Evolutionary conservation across 257 asterid species (phyloP), one percentile per base, ranked within the genome.

Genomic region (Parsonsia alboflavescens): DNA sequence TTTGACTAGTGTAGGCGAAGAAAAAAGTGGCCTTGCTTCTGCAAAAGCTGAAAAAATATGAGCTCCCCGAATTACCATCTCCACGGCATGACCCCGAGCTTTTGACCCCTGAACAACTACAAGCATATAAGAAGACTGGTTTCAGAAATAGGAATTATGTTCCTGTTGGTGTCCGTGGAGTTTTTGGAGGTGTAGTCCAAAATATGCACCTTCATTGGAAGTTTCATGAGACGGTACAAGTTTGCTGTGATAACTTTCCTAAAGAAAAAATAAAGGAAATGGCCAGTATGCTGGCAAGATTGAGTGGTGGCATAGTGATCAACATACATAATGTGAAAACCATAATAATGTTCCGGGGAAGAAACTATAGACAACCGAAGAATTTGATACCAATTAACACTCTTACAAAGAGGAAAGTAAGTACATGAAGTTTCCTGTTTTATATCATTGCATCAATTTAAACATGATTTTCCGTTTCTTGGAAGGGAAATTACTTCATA

Each of bases 151-250:
- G 84, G 77, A 95, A 95, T 73, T 92, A 95, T 72, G 98, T 87
- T 15, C 99, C 98, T 19, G 99, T 95, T 72, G 99, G 99, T 80
- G 97, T 95, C 63, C 96, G 99, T 61, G 98, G 99, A 72, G 99
- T 95, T 77, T 92, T 95, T 79, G 99, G 98, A 64, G 99, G 98
- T 24, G 99, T 95, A 65, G 98, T 95, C 59, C 98, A 92, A 79
- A 95, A 95, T 77, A 95, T 95, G 97, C 99, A 95, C 79, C 90
- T 95, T 72, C 99, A 95, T 73, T 92, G 99, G 98, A 95, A 95
- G 89, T 95, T 95, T 85, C 99, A 95, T 4, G 97, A 95, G 82
- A 95, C 99, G 0, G 97, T 95, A 72, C 98, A 95, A 83, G 98
- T 95, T 76, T 89, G 98, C 69, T 92, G 98, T 46, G 97, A 92